Conservation (phyloP, 352 stramenopile species). For the Phytophthora vignae region DNA sequence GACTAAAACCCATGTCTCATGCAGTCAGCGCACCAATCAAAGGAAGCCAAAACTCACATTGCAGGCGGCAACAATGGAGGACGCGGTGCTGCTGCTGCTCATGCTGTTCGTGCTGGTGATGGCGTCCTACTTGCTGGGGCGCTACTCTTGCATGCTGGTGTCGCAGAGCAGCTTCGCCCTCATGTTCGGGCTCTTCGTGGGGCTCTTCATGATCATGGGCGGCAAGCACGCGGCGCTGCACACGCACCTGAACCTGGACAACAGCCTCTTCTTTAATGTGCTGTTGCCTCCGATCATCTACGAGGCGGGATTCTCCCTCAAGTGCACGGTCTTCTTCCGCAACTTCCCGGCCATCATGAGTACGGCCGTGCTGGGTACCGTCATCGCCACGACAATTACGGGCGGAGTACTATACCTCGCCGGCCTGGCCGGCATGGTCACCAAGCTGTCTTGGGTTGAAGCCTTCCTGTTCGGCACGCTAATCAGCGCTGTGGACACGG, state of each 20-base stretch:
- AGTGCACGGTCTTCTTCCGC: conserved; percentile 84
- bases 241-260: conserved; percentile 86
- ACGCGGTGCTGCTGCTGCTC: conserved; percentile 81
- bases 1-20: conserved; percentile 28
- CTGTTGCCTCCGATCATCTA: conserved; percentile 90
- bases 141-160: conserved; percentile 86
- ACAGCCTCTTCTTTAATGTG: conserved; percentile 90
- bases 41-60: conserved; percentile 16
- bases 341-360: conserved; percentile 90
- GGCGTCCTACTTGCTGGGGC: conserved; percentile 88
- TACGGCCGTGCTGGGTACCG: conserved; percentile 79
- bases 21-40: conserved; percentile 10
- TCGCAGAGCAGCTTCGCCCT: conserved; percentile 89
- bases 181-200: conserved; percentile 78
- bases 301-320: conserved; percentile 88
- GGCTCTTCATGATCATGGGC: conserved; percentile 72
- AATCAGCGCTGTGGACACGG: conserved; percentile 94
- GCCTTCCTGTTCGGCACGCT: conserved; percentile 93
- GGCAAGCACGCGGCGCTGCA: conserved; percentile 73
- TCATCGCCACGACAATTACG: conserved; percentile 82
- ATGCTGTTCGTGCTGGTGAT: conserved; percentile 91
- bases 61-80: conserved; percentile 61
- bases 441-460: conserved; percentile 90
- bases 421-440: conserved; percentile 65
- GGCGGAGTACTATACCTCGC: conserved; percentile 75